These are phyloP conservation scores for Bertia moriformis DNA, from an alignment of 2,329 filamentous ascomycete species.

Conservation along the genomic window DNA sequence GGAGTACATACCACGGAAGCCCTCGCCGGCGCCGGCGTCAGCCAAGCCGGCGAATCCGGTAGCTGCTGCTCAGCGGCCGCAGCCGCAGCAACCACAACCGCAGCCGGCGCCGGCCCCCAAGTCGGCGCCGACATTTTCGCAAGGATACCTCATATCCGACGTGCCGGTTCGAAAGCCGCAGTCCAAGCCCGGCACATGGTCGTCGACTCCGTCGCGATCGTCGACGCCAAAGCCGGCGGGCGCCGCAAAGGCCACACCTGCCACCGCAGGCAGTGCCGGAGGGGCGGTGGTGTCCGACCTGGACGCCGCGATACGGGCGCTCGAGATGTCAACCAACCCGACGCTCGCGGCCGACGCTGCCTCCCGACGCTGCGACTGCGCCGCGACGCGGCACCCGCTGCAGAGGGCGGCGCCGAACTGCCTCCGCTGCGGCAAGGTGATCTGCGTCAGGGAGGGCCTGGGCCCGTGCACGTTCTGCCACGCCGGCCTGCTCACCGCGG, in stretches of 20 bases:
- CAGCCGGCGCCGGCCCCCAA: not conserved
- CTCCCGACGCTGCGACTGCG: slow-evolving; percentile 68
- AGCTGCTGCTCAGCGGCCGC: no score
- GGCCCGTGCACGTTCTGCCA: slow-evolving; percentile 89
- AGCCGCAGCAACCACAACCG: no score
- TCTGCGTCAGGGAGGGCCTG: slow-evolving; percentile 85
- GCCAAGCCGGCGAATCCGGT: no score
- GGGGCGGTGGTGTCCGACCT: slow-evolving; percentile 48
- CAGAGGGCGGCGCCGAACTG: slow-evolving; percentile 90
- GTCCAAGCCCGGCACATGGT: no score
- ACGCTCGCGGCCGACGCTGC: slow-evolving; percentile 39
- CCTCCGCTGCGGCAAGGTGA: slow-evolving; percentile 79
- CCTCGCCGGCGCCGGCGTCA: no score
- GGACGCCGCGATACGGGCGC: slow-evolving; percentile 68
- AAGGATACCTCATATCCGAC: no score
- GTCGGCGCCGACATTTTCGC: no score
- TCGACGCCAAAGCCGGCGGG: no score
- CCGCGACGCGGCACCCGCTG: slow-evolving; percentile 73
- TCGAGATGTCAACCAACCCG: slow-evolving; percentile 88
- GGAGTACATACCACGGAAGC: no score
- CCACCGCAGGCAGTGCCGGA: no score
- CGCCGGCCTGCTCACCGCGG: slow-evolving; percentile 51
- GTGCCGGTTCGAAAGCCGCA: no score
- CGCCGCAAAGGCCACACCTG: not conserved
- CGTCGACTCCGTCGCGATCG: no score